Conservation (phyloP, 2,329 filamentous ascomycete genomes). For the Triangularia setosa region DNA sequence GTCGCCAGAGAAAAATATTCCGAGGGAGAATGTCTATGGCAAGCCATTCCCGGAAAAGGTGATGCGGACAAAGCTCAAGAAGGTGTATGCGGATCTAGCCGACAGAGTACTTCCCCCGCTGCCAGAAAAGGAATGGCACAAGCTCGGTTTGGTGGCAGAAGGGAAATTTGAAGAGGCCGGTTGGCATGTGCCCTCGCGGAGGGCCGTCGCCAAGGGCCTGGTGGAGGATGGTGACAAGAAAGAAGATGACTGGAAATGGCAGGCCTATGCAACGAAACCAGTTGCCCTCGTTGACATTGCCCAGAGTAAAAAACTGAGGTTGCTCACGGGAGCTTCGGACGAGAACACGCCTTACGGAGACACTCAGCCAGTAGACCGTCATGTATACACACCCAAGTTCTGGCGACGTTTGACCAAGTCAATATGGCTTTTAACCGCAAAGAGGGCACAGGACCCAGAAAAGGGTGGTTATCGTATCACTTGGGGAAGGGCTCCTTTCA, state of each 20-base stretch:
- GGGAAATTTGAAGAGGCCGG: constrained; percentile 37
- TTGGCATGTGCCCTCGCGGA: constrained; percentile 37
- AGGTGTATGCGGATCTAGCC: constrained; percentile 45
- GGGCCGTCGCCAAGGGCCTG: constrained; percentile 30
- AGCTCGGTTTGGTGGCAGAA: constrained; percentile 43
- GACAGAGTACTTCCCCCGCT: constrained; percentile 53
- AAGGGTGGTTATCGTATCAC: constrained; percentile 32
- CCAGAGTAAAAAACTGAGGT: constrained; percentile 33
- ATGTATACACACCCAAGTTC: constrained; percentile 37
- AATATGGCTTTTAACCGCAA: constrained; percentile 44
- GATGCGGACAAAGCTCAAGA: constrained; percentile 40
- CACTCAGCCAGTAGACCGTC: constrained; percentile 30
- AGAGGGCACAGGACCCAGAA: constrained; percentile 33
- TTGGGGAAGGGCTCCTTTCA: constrained; percentile 42
- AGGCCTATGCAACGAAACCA: constrained; percentile 37
- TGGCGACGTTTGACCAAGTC: constrained; percentile 46
- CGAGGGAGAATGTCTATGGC: constrained; percentile 48
- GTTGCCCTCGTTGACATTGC: constrained; percentile 37
- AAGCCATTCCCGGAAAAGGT: constrained; percentile 39
- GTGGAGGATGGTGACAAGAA: not conserved
- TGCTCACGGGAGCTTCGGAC: constrained; percentile 36
- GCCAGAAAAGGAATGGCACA: constrained; percentile 51
- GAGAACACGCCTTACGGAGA: constrained; percentile 35
- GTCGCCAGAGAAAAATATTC: constrained; percentile 36
- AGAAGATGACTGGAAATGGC: constrained; percentile 41